Evolutionary conservation across 768 basidiomycete genomes (phyloP).

Genomic region (Suillus occidentalis): DNA sequence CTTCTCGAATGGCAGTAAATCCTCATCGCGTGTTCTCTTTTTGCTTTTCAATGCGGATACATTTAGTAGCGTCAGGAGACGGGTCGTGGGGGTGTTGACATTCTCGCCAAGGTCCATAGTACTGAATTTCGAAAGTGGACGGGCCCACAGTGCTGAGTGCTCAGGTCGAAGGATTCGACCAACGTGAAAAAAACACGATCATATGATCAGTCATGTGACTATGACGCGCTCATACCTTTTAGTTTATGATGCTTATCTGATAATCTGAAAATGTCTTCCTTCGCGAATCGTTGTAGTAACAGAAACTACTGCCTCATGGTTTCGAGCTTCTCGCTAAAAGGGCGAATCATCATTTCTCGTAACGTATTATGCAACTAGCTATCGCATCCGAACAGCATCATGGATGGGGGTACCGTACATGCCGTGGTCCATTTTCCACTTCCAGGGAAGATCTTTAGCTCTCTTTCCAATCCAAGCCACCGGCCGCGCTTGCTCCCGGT

Average conservation of each 20-base stretch:
- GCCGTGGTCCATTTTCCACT: not conserved
- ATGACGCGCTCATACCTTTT: not conserved
- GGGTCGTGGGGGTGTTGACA: slow-evolving; percentile 64
- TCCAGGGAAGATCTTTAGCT: not conserved
- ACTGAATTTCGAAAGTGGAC: not conserved
- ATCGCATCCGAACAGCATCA: not conserved
- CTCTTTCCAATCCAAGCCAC: not conserved
- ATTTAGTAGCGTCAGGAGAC: slow-evolving; percentile 85
- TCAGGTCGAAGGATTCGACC: not conserved
- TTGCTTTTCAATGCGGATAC: slow-evolving; percentile 76
- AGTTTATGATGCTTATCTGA: not conserved
- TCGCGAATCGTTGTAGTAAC: not conserved
- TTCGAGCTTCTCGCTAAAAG: not conserved
- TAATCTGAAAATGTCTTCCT: not conserved
- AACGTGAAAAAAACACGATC: not conserved
- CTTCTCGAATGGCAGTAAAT: slow-evolving; percentile 48
- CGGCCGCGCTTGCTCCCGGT: not conserved
- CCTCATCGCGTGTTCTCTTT: slow-evolving; percentile 52
- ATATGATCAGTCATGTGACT: not conserved
- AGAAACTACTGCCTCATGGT: not conserved
- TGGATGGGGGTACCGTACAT: not conserved
- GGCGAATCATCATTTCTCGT: not conserved
- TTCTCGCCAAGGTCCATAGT: slow-evolving; percentile 19
- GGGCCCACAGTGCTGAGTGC: not conserved
- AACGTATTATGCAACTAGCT: not conserved